A percentile compares a stretch with the other conserved stretches of the same genome.
Conservation (phyloP, 306 rosid genomes). For the Aeschynomene evenia region DNA sequence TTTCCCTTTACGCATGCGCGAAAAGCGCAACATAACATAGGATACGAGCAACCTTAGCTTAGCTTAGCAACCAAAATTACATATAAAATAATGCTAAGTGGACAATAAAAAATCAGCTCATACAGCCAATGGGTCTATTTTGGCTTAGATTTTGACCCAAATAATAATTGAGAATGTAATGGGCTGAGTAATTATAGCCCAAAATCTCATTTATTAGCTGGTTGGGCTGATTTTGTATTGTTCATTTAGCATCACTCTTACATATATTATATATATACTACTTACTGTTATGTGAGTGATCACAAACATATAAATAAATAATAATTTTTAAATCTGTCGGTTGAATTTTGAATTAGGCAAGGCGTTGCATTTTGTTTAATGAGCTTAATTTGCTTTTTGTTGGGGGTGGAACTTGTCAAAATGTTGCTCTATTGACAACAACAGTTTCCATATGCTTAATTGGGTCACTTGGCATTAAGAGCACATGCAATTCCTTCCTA, state of each 20-base stretch:
- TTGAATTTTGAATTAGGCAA: slow-evolving; percentile 5
- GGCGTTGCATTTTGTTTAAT: not conserved
- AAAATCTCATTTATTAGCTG: too few species aligned
- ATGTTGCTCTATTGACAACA: slow-evolving; percentile 4
- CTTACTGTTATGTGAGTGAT: not conserved
- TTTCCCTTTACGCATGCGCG: slow-evolving; percentile 10
- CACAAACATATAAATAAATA: not conserved
- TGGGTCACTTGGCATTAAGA: not conserved
- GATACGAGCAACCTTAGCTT: too few species aligned
- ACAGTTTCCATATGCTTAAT: slow-evolving; percentile 11
- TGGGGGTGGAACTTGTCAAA: slow-evolving; percentile 7
- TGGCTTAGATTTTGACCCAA: too few species aligned
- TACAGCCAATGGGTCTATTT: too few species aligned
- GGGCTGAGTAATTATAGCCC: too few species aligned
- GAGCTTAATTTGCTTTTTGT: not conserved
- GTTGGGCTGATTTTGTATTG: too few species aligned
- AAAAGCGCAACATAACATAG: slow-evolving; percentile 18
- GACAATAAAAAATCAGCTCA: too few species aligned
- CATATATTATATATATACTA: too few species aligned
- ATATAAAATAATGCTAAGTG: too few species aligned
- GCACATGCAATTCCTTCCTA: not conserved
- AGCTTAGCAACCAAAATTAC: too few species aligned
- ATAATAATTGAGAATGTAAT: too few species aligned
- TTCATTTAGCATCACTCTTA: too few species aligned
- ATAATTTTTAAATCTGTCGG: not conserved